Evolutionary conservation across 768 basidiomycete species (phyloP).

Genomic region (Pholiota molesta): DNA sequence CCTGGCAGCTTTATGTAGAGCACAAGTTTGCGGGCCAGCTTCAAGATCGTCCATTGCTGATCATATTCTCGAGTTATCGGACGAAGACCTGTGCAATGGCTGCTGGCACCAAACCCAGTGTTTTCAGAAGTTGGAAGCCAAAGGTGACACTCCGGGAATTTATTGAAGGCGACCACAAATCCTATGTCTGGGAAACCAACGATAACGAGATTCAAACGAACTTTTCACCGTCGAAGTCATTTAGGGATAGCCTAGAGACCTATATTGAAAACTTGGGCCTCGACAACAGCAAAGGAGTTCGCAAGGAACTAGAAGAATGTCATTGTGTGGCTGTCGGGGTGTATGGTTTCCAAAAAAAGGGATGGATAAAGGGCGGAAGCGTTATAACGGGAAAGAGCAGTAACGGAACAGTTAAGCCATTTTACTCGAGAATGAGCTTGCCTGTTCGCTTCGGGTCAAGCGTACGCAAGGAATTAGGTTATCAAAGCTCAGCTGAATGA

Average conservation of each 20-base stretch:
- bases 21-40: not conserved
- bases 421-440: not conserved
- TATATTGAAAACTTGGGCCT: not conserved
- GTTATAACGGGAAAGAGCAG: not conserved
- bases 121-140: not conserved
- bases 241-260: no score
- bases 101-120: not conserved
- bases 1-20: not conserved
- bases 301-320: not conserved
- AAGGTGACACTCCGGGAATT: not conserved
- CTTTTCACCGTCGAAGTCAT: no score
- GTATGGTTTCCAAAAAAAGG: not conserved
- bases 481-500: no score
- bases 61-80: not conserved
- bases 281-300: not conserved
- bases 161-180: not conserved
- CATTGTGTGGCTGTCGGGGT: not conserved
- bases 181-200: not conserved
- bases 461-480: no score
- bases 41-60: not conserved
- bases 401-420: not conserved
- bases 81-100: not conserved
- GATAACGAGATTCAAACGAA: not conserved
- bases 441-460: not conserved
- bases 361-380: not conserved